Conservation (phyloP, 225 moss, liverwort and hornwort genomes). For the Antitrichia curtipendula region DNA sequence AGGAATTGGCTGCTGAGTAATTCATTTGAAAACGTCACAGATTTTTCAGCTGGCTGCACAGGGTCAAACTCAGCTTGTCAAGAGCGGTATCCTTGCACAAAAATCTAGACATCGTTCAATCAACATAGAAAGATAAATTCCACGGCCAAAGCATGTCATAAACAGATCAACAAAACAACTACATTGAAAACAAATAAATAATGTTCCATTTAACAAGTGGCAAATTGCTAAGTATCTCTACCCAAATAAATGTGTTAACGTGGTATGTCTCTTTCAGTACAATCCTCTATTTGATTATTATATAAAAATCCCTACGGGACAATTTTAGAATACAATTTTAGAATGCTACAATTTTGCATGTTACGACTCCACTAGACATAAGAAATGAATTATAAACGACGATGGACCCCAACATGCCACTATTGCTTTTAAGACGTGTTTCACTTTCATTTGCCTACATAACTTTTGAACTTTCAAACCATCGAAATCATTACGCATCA, state of each 20-base stretch:
- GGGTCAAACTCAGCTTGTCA: neutral
- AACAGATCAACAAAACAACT: neutral
- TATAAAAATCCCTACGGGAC: no score
- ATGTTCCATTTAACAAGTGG: neutral
- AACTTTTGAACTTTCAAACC: neutral
- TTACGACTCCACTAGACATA: neutral
- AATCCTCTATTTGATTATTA: neutral
- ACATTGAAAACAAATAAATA: neutral
- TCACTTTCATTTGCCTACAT: neutral
- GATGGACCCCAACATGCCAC: neutral
- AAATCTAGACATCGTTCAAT: neutral
- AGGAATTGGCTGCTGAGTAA: neutral
- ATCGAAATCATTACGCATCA: neutral
- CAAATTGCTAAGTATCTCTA: neutral
- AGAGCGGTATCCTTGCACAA: neutral
- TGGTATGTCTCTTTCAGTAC: neutral
- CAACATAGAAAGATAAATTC: neutral
- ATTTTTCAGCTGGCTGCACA: neutral
- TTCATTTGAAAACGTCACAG: neutral
- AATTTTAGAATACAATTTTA: neutral
- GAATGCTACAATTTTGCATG: neutral
- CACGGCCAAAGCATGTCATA: neutral
- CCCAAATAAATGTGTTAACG: neutral
- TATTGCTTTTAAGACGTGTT: neutral
- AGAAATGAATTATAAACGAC: neutral